Conservation (phyloP, 768 basidiomycete genomes). For the Termitomyces heimii region DNA sequence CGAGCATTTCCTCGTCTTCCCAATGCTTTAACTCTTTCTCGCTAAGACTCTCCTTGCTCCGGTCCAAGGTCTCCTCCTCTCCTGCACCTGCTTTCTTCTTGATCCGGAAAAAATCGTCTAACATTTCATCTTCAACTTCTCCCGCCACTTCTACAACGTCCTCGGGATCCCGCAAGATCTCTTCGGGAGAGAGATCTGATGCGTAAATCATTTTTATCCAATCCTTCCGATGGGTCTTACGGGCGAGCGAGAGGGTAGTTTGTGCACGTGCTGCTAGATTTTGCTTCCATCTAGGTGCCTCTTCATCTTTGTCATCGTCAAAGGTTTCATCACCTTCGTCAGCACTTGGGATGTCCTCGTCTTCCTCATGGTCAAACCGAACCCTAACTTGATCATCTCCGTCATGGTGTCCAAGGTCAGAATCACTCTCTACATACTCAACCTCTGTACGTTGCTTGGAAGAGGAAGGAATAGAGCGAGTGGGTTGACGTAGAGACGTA, state of each 20-base stretch:
- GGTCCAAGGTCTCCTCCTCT: constrained; percentile 57
- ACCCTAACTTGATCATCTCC: constrained; percentile 19
- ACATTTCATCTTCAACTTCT: constrained; percentile 22
- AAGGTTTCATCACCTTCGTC: constrained; percentile 34
- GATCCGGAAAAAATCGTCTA: constrained; percentile 74
- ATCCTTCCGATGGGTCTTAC: constrained; percentile 45
- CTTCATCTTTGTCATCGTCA: constrained; percentile 31
- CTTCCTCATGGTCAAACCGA: constrained; percentile 38
- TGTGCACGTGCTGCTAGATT: constrained; percentile 45
- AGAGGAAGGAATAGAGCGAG: constrained; percentile 32
- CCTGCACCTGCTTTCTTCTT: constrained; percentile 29
- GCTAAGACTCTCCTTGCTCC: constrained; percentile 55
- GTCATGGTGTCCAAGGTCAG: constrained; percentile 49
- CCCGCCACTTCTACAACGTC: constrained; percentile 23
- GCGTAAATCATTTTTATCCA: constrained; percentile 87
- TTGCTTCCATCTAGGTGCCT: constrained; percentile 69
- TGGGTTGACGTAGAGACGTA: constrained; percentile 36
- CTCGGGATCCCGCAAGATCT: constrained; percentile 47
- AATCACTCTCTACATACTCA: constrained; percentile 76
- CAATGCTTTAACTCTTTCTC: constrained; percentile 58
- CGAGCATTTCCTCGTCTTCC: constrained; percentile 81
- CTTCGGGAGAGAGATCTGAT: constrained; percentile 57
- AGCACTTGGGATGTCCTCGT: constrained; percentile 41
- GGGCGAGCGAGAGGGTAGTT: constrained; percentile 27
- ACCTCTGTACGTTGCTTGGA: constrained; percentile 36